phyloP scores from a whole-genome alignment of 1,284 basidiomycete species.

The Papiliotrema laurentii region DNA sequence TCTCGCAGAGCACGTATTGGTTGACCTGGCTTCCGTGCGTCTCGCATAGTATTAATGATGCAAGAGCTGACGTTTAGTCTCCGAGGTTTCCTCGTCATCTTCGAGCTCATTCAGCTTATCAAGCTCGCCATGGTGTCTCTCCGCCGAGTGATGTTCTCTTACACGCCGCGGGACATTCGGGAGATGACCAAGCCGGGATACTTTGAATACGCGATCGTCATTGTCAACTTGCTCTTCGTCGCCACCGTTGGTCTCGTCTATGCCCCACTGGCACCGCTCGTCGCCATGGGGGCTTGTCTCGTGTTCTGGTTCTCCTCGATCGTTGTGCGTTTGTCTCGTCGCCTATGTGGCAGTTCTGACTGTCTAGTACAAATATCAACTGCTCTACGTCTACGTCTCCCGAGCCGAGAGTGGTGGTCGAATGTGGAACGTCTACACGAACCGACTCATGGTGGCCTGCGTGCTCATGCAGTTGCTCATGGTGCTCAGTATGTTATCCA shows the following conservation, averaged over 20 bases:
- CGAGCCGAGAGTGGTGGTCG: constrained; percentile 88
- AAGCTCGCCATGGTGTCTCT: constrained; percentile 82
- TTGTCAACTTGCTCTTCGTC: constrained; percentile 67
- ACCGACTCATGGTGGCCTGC: constrained; percentile 69
- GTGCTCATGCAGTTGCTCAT: constrained; percentile 80
- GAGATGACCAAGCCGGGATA: constrained; percentile 94
- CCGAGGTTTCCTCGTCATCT: constrained; percentile 86
- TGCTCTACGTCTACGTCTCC: constrained; percentile 86
- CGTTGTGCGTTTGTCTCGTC: constrained; percentile 54
- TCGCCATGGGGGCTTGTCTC: constrained; percentile 57
- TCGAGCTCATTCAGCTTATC: constrained; percentile 92
- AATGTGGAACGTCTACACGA: constrained; percentile 86
- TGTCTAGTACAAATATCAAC: constrained; percentile 77
- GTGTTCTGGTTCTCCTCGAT: constrained; percentile 67
- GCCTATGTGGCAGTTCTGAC: constrained; percentile 51
- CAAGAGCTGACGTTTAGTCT: constrained; percentile 52
- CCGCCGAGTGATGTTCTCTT: constrained; percentile 81
- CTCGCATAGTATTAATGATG: not conserved
- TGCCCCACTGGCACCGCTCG: constrained; percentile 84
- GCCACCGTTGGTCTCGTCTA: constrained; percentile 81
- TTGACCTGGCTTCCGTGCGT: constrained; percentile 85
- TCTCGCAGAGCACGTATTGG: constrained; percentile 75
- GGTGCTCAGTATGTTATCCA: constrained; percentile 68
- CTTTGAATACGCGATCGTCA: constrained; percentile 63
- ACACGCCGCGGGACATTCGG: constrained; percentile 91